Conservation (phyloP, 108 stramenopile species). For the Chaetoceros muelleri region DNA sequence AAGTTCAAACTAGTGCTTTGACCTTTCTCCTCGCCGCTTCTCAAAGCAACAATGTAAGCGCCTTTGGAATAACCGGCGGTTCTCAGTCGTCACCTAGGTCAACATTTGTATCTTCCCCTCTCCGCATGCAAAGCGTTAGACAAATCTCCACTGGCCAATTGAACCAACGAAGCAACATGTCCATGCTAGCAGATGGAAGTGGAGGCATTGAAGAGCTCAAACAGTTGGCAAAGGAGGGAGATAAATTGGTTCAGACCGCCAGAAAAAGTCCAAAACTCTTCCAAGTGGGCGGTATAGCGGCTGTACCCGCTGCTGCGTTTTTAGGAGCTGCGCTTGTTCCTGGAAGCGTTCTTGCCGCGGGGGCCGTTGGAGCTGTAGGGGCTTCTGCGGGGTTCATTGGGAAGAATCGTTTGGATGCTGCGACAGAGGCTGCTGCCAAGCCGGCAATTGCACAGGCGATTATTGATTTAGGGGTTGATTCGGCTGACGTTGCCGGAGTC, state of each 20-base stretch:
- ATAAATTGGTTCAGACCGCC: not conserved
- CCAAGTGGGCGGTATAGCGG: slow-evolving; percentile 33
- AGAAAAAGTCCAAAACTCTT: slow-evolving; percentile 33
- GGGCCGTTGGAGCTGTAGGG: slow-evolving; percentile 37
- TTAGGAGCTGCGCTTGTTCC: slow-evolving; percentile 38
- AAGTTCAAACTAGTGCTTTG: not conserved
- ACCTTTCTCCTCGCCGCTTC: not conserved
- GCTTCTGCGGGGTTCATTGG: slow-evolving; percentile 46
- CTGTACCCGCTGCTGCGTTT: slow-evolving; percentile 42
- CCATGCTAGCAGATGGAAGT: not conserved
- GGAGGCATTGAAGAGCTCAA: slow-evolving; percentile 1
- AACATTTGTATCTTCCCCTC: too few species aligned
- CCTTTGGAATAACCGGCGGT: not conserved
- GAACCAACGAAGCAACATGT: too few species aligned
- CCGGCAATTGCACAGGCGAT: slow-evolving; percentile 49
- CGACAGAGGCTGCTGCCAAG: slow-evolving; percentile 28
- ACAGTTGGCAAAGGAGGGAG: not conserved
- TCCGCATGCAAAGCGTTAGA: too few species aligned
- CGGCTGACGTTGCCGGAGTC: slow-evolving; percentile 23
- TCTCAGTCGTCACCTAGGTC: too few species aligned
- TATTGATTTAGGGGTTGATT: slow-evolving; percentile 31
- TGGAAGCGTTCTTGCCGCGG: slow-evolving; percentile 25
- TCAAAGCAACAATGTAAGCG: not conserved
- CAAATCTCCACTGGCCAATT: too few species aligned
- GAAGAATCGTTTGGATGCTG: slow-evolving; percentile 27